Conservation (phyloP, 495 filamentous ascomycete genomes). For the Trichoderma orchidacearum region DNA sequence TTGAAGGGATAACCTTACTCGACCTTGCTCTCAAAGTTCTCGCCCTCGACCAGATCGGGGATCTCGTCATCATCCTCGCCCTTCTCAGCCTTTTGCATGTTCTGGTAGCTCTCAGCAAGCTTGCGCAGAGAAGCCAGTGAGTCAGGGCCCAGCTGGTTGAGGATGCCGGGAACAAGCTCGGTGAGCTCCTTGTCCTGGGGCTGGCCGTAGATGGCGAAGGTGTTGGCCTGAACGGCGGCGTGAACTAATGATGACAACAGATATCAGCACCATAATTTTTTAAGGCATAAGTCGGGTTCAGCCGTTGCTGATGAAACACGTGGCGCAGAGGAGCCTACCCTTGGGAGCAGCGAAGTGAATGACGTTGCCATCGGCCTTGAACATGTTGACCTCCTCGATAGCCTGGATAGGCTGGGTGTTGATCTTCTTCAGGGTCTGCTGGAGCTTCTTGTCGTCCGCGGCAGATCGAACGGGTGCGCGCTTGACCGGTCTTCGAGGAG, state of each 20-base stretch:
- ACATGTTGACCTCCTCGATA: slow-evolving; percentile 99
- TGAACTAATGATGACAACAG: slow-evolving; percentile 50
- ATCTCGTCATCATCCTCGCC: slow-evolving; percentile 77
- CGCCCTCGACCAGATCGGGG: slow-evolving; percentile 87
- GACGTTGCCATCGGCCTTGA: slow-evolving; percentile 98
- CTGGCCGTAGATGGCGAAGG: slow-evolving; percentile 97
- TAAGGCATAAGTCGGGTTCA: background rate
- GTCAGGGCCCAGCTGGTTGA: slow-evolving; percentile 98
- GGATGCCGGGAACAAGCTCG: slow-evolving; percentile 96
- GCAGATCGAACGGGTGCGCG: slow-evolving; percentile 82
- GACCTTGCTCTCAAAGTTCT: slow-evolving; percentile 93
- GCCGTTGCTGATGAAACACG: background rate
- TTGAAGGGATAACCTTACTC: slow-evolving; percentile 45
- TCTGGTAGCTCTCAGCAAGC: slow-evolving; percentile 98
- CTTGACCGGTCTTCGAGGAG: slow-evolving; percentile 95
- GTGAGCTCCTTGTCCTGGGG: slow-evolving; percentile 99
- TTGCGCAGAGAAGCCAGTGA: slow-evolving; percentile 95
- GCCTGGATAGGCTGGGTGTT: slow-evolving; percentile 95
- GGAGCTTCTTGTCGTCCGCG: slow-evolving; percentile 98
- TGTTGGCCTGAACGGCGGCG: slow-evolving; percentile 87
- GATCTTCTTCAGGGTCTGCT: slow-evolving; percentile 86
- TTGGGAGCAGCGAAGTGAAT: slow-evolving; percentile 97
- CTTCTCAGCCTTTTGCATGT: slow-evolving; percentile 93
- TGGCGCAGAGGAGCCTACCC: slow-evolving; percentile 41
- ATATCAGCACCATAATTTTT: background rate